Evolutionary conservation across 108 stramenopile genomes (phyloP).

Genomic region (Cyclostephanos tholiformis): DNA sequence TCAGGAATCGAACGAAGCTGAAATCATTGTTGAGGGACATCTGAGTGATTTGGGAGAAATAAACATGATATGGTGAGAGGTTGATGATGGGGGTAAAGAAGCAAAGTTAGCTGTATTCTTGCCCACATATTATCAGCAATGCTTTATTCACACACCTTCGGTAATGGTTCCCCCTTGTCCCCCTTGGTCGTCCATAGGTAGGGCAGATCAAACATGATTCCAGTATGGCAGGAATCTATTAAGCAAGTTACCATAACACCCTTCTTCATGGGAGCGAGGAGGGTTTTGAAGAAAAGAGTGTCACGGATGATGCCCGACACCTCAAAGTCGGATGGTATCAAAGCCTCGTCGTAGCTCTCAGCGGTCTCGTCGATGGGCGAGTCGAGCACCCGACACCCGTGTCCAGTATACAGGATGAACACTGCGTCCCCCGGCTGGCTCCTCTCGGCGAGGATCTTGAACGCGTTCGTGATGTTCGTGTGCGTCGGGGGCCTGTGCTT

Average conservation of each 20-base stretch:
- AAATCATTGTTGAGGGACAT: slow-evolving; percentile 80
- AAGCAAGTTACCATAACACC: slow-evolving; percentile 82
- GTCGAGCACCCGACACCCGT: slow-evolving; percentile 83
- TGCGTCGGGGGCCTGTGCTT: slow-evolving; percentile 73
- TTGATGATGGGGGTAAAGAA: background rate
- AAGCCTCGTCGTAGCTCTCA: slow-evolving; percentile 81
- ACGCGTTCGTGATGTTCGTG: slow-evolving; percentile 74
- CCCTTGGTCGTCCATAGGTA: slow-evolving; percentile 75
- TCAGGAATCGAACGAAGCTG: slow-evolving; percentile 85
- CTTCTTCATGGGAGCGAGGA: slow-evolving; percentile 82
- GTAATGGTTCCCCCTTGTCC: slow-evolving; percentile 47
- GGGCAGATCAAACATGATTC: slow-evolving; percentile 82
- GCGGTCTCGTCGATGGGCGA: slow-evolving; percentile 58
- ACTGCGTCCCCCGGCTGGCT: slow-evolving; percentile 88
- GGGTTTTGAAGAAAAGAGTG: slow-evolving; percentile 80
- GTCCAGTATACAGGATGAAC: slow-evolving; percentile 85
- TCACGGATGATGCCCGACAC: slow-evolving; percentile 77
- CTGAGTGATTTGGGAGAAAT: slow-evolving; percentile 9
- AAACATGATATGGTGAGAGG: background rate
- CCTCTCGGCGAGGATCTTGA: slow-evolving; percentile 74
- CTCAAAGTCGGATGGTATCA: slow-evolving; percentile 74
- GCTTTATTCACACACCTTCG: slow-evolving; percentile 44
- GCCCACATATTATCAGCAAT: background rate
- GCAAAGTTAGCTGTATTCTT: too few species aligned
- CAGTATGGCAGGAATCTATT: slow-evolving; percentile 83